Base-by-base conservation (phyloP, 129 eudicot genomes). In the Chrysanthemum seticuspe region DNA sequence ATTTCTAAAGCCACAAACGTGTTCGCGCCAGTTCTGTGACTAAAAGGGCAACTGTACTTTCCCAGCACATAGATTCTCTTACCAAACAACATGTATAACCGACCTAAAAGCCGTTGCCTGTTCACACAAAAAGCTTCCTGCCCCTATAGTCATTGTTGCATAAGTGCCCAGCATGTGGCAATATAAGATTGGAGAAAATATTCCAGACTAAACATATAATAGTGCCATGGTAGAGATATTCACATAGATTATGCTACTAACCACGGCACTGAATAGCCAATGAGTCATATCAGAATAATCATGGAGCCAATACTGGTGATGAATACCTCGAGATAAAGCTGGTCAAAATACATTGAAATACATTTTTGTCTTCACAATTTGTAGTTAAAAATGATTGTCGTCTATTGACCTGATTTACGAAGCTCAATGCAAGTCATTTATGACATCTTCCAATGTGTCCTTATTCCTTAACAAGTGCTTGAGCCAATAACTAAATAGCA, bases 221-320 rank as follows among this genome's bases (percentile, higher is more conserved):
- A 21, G 70, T 29, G 70, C 31, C 16, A 29, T 47, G 44, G 65
- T 65, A 65, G 55, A 64, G 31, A 52, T 40, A 10, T 6, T 34
- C 13, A 15, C 14, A 11, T 14, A 65, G 13, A 65, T 65, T 40
- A 48, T 65, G 45, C 25, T 54, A 54, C 57, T 21, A 48, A 27
- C 31, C 34, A 74, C 18, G 6, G 34, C 5, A 50, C 21, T 8
- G 9, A 6, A 53, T 65, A 51, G 36, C 70, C 70, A 74, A 12
- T 15, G 61, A 29, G 62, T 62, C 51, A 27, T 62, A 53, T 13
- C 58, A 53, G 19, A 58, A 61, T 51, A 10, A 67, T 44, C 73
- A 75, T 54, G 73, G 57, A 54, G 65, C 72, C 62, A 36, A 51
- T n/a, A 53, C 65, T 40, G 21, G 72, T 19, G 55, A 64, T 74